A percentile compares a stretch with the other conserved stretches of the same genome.
phyloP scores from a whole-genome alignment of 768 basidiomycete species.

The Coprinopsis sp. region DNA sequence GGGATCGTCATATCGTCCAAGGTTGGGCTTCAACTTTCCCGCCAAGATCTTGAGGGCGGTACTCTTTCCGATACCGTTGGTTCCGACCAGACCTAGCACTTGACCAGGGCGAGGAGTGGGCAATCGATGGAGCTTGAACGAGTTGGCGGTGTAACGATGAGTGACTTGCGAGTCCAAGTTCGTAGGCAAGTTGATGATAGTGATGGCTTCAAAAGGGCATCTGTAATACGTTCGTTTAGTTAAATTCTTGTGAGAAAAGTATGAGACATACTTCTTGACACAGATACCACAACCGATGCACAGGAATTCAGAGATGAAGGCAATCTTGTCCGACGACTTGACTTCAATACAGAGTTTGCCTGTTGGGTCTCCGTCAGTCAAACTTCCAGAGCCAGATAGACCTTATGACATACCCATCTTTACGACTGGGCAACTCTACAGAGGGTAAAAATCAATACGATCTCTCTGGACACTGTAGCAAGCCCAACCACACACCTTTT shows the following conservation, averaged over 20 bases:
- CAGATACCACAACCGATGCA: slow-evolving; percentile 99
- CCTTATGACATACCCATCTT: slow-evolving; percentile 73
- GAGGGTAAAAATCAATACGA: slow-evolving; percentile 13
- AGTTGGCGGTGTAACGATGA: slow-evolving; percentile 96
- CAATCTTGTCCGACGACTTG: slow-evolving; percentile 92
- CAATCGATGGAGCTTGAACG: slow-evolving; percentile 97
- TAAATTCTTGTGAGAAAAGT: not conserved
- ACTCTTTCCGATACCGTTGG: slow-evolving; percentile 99
- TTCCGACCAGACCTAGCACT: slow-evolving; percentile 97
- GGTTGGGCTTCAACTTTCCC: slow-evolving; percentile 96
- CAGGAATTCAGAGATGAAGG: slow-evolving; percentile 97
- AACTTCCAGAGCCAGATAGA: not conserved
- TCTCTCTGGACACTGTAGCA: not conserved
- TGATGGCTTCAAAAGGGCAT: slow-evolving; percentile 98
- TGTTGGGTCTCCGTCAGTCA: slow-evolving; percentile 24
- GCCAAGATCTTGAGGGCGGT: slow-evolving; percentile 96
- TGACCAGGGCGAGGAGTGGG: slow-evolving; percentile 97
- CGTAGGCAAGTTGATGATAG: slow-evolving; percentile 98
- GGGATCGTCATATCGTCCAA: slow-evolving; percentile 96
- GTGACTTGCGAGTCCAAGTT: slow-evolving; percentile 95
- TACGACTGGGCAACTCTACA: slow-evolving; percentile 79
- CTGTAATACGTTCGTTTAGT: slow-evolving; percentile 34
- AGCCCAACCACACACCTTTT: slow-evolving; percentile 57
- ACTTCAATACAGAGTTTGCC: slow-evolving; percentile 99
- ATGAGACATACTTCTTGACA: slow-evolving; percentile 84